Evolutionary conservation across 2,329 filamentous ascomycete genomes (phyloP).

Genomic region (Aspergillus flavus): DNA sequence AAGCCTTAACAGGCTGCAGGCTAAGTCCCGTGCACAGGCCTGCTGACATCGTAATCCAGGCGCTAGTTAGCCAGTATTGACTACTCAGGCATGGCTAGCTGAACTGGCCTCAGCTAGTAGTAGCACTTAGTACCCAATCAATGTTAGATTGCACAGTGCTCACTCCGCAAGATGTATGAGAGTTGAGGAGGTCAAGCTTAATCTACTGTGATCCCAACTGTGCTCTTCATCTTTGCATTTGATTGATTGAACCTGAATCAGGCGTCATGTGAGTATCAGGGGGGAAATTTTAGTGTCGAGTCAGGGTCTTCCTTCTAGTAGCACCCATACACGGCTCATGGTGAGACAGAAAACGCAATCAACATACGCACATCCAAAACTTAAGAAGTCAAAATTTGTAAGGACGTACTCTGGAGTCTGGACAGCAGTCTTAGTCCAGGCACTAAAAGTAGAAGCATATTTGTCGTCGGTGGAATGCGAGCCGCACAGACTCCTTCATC

Average conservation of each 20-base stretch:
- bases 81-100: constrained; percentile 1
- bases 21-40: constrained; percentile 20
- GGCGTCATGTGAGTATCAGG: neutral
- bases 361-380: neutral
- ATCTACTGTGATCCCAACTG: neutral
- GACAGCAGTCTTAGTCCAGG: neutral
- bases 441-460: neutral
- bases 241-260: neutral
- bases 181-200: neutral
- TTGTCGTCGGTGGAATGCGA: neutral
- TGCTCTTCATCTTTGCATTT: neutral
- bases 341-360: neutral
- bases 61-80: constrained; percentile 1
- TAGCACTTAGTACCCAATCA: neutral
- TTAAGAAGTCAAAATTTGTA: neutral
- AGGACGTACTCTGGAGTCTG: neutral
- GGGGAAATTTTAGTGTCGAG: neutral
- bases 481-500: constrained; percentile 15
- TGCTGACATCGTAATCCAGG: constrained; percentile 1
- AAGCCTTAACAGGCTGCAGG: constrained; percentile 40
- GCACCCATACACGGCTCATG: neutral
- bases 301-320: neutral
- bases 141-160: neutral
- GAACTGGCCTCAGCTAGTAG: neutral
- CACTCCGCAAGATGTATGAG: neutral